A percentile compares a stretch with the other conserved stretches of the same genome.
Conservation (phyloP, 2,329 filamentous ascomycete species). For the Alternaria rosae region DNA sequence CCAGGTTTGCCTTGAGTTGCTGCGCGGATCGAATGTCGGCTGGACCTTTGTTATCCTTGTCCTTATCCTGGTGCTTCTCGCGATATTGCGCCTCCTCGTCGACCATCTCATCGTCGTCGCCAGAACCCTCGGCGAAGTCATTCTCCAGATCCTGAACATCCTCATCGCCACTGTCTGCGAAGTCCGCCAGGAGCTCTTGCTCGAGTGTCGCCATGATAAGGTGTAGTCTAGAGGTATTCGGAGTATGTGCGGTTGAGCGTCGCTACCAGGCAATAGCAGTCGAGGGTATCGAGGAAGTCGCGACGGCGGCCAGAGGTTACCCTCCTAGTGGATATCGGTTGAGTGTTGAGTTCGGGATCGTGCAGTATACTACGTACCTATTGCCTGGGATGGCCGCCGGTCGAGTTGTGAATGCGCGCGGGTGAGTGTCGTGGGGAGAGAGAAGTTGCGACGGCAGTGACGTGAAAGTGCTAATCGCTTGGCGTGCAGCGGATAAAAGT, state of each 20-base stretch:
- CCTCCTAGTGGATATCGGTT: conserved; percentile 31
- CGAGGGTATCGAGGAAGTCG: conserved; percentile 7
- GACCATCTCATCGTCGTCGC: conserved; percentile 67
- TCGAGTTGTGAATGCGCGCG: conserved; percentile 3
- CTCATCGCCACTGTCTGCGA: conserved; percentile 79
- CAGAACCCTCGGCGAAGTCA: conserved; percentile 48
- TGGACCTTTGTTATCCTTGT: conserved; percentile 72
- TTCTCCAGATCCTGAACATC: conserved; percentile 46
- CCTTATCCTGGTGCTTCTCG: conserved; percentile 66
- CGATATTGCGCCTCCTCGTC: conserved; percentile 65
- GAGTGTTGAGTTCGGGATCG: conserved; percentile 23
- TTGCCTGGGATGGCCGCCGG: conserved; percentile 22
- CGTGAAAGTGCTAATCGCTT: conserved; percentile 25
- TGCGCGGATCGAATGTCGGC: conserved; percentile 79
- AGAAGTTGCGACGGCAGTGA: conserved; percentile 18
- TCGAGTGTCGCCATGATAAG: conserved; percentile 79
- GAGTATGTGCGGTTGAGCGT: neutral
- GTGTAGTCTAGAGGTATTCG: neutral
- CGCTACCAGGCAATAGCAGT: neutral
- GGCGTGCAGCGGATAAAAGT: conserved; percentile 27
- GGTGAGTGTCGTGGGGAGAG: conserved; percentile 8
- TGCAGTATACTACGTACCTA: conserved; percentile 32
- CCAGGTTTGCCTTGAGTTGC: conserved; percentile 79
- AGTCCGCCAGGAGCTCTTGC: conserved; percentile 91
- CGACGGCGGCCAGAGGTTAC: conserved; percentile 32